phyloP scores from a whole-genome alignment of 306 rosid species.

The Quercus wislizeni region DNA sequence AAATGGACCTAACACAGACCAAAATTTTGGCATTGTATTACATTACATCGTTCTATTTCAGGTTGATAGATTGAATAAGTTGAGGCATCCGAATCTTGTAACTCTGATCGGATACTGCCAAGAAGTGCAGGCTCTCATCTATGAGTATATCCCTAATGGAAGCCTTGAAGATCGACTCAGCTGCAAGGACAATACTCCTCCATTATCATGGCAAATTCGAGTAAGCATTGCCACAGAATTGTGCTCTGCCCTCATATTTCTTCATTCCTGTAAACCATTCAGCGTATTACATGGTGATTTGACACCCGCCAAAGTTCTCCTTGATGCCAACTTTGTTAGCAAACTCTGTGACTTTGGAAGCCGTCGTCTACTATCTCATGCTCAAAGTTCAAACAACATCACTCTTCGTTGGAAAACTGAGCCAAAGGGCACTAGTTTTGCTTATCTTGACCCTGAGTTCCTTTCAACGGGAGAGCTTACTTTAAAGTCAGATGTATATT shows the following conservation, averaged over 20 bases:
- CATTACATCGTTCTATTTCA: constrained; percentile 25
- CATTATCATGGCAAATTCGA: constrained; percentile 84
- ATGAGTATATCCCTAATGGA: constrained; percentile 85
- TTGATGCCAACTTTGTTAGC: constrained; percentile 61
- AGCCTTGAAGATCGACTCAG: constrained; percentile 83
- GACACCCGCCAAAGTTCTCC: constrained; percentile 80
- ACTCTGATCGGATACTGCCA: constrained; percentile 81
- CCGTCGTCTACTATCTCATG: constrained; percentile 44
- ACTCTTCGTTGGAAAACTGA: constrained; percentile 55
- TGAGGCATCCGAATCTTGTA: constrained; percentile 78
- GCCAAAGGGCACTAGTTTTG: constrained; percentile 60
- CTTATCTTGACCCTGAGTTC: constrained; percentile 84
- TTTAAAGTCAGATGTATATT: constrained; percentile 77
- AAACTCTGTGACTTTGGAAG: constrained; percentile 90
- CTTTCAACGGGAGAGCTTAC: constrained; percentile 69
- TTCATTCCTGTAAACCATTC: constrained; percentile 80
- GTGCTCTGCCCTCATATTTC: constrained; percentile 77
- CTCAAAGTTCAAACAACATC: constrained; percentile 33
- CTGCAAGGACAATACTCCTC: constrained; percentile 60
- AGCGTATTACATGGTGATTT: constrained; percentile 77
- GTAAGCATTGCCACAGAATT: constrained; percentile 70
- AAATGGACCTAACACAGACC: not conserved
- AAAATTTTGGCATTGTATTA: not conserved
- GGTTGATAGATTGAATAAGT: constrained; percentile 72
- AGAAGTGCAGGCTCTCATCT: constrained; percentile 60